These are phyloP conservation scores for Colletotrichum sp. DNA, from an alignment of 2,329 filamentous ascomycete species.

Conservation along the genomic window DNA sequence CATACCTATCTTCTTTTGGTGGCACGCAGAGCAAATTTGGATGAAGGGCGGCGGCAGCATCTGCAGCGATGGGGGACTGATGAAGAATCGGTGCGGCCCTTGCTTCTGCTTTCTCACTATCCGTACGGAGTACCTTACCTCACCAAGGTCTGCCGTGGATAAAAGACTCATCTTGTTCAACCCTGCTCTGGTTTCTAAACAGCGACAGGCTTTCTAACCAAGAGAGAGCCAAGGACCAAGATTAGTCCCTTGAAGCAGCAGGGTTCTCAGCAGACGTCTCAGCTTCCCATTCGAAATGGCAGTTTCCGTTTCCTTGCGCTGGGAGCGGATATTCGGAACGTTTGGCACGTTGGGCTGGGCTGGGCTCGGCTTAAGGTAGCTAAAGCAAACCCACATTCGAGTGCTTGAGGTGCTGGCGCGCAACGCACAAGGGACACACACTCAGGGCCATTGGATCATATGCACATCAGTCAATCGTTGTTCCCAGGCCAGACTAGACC, in stretches of 20 bases:
- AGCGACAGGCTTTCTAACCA: not conserved
- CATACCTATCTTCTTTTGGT: not conserved
- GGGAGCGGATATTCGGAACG: slow-evolving; percentile 14
- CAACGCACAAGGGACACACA: not conserved
- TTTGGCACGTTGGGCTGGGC: slow-evolving; percentile 2
- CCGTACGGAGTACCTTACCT: too few species aligned
- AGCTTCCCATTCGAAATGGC: not conserved
- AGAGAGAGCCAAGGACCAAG: not conserved
- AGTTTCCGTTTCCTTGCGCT: not conserved
- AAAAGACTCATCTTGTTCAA: not conserved
- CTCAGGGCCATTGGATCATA: not conserved
- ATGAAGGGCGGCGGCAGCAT: not conserved
- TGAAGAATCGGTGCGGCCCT: not conserved
- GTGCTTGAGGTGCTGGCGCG: not conserved
- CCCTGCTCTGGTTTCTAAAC: not conserved
- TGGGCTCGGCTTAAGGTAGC: slow-evolving; percentile 5
- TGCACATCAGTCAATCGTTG: not conserved
- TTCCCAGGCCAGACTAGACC: not conserved
- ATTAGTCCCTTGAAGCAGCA: too few species aligned
- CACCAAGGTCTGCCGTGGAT: not conserved
- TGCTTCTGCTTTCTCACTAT: not conserved
- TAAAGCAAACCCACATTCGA: not conserved
- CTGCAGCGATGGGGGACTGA: not conserved
- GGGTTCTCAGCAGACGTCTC: not conserved
- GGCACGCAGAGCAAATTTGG: not conserved